phyloP scores from a whole-genome alignment of 345 rosid species.

The Turritis glabra region DNA sequence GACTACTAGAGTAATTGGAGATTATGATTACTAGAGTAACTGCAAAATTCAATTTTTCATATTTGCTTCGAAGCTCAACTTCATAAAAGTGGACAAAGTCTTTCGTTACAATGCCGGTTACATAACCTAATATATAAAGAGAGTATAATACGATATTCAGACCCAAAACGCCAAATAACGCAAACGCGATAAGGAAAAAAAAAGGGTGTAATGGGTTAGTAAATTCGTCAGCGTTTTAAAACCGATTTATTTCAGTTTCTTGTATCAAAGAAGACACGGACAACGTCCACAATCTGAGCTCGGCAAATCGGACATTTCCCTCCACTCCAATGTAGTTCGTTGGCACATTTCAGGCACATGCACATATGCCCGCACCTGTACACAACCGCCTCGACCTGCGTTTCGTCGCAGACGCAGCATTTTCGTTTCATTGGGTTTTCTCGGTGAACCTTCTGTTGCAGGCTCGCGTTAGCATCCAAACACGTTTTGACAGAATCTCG shows the following conservation, averaged over 20 bases:
- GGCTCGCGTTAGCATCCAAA: conserved; percentile 55
- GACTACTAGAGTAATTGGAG: no score
- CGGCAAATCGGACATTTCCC: conserved; percentile 79
- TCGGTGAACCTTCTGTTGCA: conserved; percentile 44
- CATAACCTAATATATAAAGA: conserved; percentile 16
- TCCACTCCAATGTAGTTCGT: conserved; percentile 60
- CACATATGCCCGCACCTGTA: conserved; percentile 97
- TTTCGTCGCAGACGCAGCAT: conserved; percentile 71
- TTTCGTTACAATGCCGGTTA: neutral
- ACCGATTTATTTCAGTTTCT: conserved; percentile 9
- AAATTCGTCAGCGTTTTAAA: neutral
- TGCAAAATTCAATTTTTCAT: neutral
- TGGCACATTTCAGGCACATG: conserved; percentile 73
- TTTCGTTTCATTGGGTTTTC: conserved; percentile 50
- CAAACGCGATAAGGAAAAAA: neutral
- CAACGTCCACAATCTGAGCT: conserved; percentile 77
- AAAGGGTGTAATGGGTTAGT: conserved; percentile 6
- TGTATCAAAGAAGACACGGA: conserved; percentile 62
- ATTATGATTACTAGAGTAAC: neutral
- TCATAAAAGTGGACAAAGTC: neutral
- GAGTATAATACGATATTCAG: conserved; percentile 17
- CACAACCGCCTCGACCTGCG: conserved; percentile 69
- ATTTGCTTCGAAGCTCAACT: neutral
- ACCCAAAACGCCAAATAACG: conserved; percentile 19
- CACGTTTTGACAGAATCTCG: conserved; percentile 58